Evolutionary conservation across 2,329 filamentous ascomycete species (phyloP).

Genomic region (Penicillium crustosum): DNA sequence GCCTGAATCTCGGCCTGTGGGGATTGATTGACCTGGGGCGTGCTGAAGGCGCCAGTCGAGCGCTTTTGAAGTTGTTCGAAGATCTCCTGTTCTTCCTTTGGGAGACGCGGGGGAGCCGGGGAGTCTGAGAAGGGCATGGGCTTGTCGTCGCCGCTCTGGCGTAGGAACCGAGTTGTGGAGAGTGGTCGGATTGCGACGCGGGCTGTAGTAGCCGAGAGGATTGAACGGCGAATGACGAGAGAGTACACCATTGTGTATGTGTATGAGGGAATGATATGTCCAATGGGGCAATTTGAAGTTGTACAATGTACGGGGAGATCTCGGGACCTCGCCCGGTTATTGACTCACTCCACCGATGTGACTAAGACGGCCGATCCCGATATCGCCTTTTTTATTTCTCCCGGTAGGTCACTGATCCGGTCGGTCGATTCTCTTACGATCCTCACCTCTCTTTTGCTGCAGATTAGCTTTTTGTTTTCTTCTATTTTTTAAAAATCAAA

Average conservation of each 20-base stretch:
- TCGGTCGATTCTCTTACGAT: not conserved
- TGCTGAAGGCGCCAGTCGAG: constrained; percentile 76
- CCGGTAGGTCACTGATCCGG: constrained; percentile 7
- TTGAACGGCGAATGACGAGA: constrained; percentile 35
- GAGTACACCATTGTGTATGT: constrained; percentile 23
- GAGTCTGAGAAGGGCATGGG: constrained; percentile 40
- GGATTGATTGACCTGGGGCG: constrained; percentile 57
- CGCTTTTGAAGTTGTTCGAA: constrained; percentile 81
- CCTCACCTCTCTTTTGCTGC: not conserved
- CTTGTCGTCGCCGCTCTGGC: constrained; percentile 27
- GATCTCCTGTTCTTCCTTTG: constrained; percentile 82
- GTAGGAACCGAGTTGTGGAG: constrained; percentile 27
- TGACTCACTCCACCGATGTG: constrained; percentile 12
- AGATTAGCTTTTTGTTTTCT: not conserved
- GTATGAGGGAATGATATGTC: constrained; percentile 8
- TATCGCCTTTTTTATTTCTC: constrained; percentile 30
- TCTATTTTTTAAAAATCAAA: not conserved
- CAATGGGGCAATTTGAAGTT: constrained; percentile 19
- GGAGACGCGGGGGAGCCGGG: constrained; percentile 80
- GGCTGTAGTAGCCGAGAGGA: constrained; percentile 44
- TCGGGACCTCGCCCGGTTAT: not conserved
- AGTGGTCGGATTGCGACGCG: constrained; percentile 24
- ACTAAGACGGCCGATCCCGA: constrained; percentile 26
- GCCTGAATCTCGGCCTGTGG: constrained; percentile 52
- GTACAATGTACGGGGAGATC: not conserved